phyloP scores from a whole-genome alignment of 2,329 filamentous ascomycete genomes.

The Blumeria hordei region DNA sequence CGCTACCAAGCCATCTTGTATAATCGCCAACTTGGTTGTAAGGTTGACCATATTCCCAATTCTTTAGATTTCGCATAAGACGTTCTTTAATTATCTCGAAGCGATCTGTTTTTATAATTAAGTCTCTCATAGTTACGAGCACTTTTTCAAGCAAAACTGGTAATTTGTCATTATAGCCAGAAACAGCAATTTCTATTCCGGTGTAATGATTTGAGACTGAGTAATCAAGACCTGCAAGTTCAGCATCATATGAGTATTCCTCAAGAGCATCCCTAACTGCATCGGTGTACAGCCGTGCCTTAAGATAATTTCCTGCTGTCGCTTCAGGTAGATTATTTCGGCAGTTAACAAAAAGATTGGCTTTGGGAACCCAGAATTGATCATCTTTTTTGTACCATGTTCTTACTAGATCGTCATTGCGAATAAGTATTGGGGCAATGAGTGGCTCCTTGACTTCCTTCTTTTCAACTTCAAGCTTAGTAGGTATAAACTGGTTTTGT shows the following conservation, averaged over 20 bases:
- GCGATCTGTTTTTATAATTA: constrained; percentile 64
- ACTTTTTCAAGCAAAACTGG: constrained; percentile 77
- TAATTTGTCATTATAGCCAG: constrained; percentile 93
- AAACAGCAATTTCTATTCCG: constrained; percentile 55
- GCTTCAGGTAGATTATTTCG: constrained; percentile 58
- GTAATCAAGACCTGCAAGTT: constrained; percentile 74
- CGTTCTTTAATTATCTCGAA: constrained; percentile 85
- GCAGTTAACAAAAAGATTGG: constrained; percentile 59
- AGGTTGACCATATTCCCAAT: constrained; percentile 70
- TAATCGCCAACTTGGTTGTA: constrained; percentile 75
- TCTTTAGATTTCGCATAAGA: constrained; percentile 50
- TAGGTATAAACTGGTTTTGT: constrained; percentile 89
- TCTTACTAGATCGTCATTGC: constrained; percentile 57
- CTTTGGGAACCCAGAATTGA: constrained; percentile 93
- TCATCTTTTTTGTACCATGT: constrained; percentile 99
- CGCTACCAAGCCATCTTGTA: constrained; percentile 54
- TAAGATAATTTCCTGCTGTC: constrained; percentile 55
- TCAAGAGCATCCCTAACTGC: constrained; percentile 71
- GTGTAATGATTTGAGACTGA: constrained; percentile 46
- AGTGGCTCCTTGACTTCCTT: constrained; percentile 61
- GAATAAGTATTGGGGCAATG: constrained; percentile 54
- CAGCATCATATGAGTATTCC: constrained; percentile 89
- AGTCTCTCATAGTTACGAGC: constrained; percentile 55
- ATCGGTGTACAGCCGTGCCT: constrained; percentile 59
- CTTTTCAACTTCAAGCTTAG: constrained; percentile 80